Evolutionary conservation across 139 green algal species (phyloP).

Genomic region (Asterochloris erici): DNA sequence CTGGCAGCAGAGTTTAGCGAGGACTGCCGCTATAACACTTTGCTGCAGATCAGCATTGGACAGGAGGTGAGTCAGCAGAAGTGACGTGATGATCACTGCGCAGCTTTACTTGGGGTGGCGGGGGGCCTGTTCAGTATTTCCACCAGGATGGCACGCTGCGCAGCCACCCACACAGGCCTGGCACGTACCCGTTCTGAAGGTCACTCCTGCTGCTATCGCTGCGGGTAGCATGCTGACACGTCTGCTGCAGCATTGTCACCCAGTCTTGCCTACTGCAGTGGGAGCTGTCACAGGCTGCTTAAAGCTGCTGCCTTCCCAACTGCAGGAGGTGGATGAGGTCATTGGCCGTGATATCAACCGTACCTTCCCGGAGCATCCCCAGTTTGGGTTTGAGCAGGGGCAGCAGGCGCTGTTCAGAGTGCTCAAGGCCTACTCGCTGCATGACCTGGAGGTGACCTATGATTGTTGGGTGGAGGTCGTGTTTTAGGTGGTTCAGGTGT

Average conservation of each 20-base stretch:
- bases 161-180: neutral
- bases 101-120: neutral
- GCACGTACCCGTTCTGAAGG: too few species aligned
- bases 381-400: slow-evolving; percentile 70
- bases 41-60: slow-evolving; percentile 72
- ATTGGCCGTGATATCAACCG: slow-evolving; percentile 90
- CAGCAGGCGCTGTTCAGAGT: slow-evolving; percentile 81
- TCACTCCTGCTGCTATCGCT: too few species aligned
- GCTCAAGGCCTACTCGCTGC: slow-evolving; percentile 88
- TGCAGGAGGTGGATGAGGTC: slow-evolving; percentile 83
- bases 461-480: neutral
- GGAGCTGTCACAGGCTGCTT: neutral
- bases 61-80: slow-evolving; percentile 13
- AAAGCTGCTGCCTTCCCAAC: slow-evolving; percentile 20
- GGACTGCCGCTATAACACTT: slow-evolving; percentile 57
- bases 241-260: too few species aligned
- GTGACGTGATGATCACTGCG: neutral
- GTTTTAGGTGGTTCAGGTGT: neutral
- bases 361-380: slow-evolving; percentile 91
- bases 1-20: slow-evolving; percentile 33
- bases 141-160: neutral
- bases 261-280: too few species aligned
- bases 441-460: slow-evolving; percentile 71
- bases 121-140: neutral
- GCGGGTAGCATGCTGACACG: too few species aligned